A percentile compares a stretch with the other conserved stretches of the same genome.
Evolutionary conservation across 176 grass and related monocot genomes (phyloP).

Genomic region (Bromus sterilis): DNA sequence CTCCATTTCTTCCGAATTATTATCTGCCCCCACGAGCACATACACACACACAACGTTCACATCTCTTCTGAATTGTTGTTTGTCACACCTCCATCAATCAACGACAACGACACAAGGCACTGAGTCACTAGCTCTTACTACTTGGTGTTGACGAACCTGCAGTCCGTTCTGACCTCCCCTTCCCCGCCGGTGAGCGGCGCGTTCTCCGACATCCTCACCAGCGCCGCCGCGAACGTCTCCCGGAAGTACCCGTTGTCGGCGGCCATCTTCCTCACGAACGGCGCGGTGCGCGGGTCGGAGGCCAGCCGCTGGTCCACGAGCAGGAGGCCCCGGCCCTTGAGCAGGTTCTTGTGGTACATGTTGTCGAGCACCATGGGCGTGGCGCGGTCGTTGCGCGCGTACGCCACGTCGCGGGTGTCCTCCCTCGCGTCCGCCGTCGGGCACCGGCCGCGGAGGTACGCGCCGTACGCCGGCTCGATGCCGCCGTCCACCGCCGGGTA

Average conservation of each 20-base stretch:
- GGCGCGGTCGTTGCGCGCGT: slow-evolving; percentile 50
- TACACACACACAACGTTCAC: neutral
- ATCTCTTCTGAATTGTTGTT: no score
- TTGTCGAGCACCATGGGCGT: slow-evolving; percentile 65
- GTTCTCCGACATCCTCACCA: slow-evolving; percentile 43
- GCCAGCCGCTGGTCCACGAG: slow-evolving; percentile 50
- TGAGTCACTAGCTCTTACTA: neutral
- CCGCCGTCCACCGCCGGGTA: slow-evolving; percentile 33
- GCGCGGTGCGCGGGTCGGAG: slow-evolving; percentile 27
- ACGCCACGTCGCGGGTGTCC: slow-evolving; percentile 39
- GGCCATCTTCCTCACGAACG: slow-evolving; percentile 32
- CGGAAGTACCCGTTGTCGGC: slow-evolving; percentile 46
- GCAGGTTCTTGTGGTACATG: slow-evolving; percentile 49
- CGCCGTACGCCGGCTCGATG: slow-evolving; percentile 24
- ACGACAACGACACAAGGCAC: no score
- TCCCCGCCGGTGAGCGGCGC: slow-evolving; percentile 24
- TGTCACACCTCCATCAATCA: no score
- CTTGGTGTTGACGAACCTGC: slow-evolving; percentile 32
- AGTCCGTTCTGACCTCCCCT: slow-evolving; percentile 54
- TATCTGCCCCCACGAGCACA: neutral
- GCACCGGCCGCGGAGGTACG: slow-evolving; percentile 32
- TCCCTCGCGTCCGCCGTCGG: slow-evolving; percentile 9
- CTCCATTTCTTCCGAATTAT: neutral
- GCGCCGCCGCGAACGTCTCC: slow-evolving; percentile 27
- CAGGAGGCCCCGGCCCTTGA: slow-evolving; percentile 27